These are phyloP conservation scores for Gyromitra esculenta DNA, from an alignment of 2,329 filamentous ascomycete genomes.

Conservation along the genomic window DNA sequence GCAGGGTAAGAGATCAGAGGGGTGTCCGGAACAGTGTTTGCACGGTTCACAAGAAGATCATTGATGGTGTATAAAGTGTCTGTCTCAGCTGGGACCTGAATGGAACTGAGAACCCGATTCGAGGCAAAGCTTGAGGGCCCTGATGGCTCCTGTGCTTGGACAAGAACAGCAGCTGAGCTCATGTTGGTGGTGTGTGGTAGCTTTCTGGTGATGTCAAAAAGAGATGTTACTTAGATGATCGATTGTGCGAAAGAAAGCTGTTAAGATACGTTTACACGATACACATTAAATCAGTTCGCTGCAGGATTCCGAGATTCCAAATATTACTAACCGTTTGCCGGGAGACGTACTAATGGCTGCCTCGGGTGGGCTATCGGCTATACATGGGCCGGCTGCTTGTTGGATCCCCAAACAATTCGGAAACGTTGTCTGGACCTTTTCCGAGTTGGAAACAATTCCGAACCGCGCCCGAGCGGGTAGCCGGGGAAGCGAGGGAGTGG, in stretches of 20 bases:
- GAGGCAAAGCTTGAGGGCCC: not conserved
- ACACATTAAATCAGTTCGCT: slow-evolving; percentile 21
- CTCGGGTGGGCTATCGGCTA: slow-evolving; percentile 2
- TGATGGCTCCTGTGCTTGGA: slow-evolving; percentile 4
- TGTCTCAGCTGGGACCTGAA: not conserved
- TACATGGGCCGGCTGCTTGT: not conserved
- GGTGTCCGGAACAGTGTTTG: slow-evolving; percentile 26
- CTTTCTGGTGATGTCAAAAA: not conserved
- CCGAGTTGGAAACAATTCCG: not conserved
- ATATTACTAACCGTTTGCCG: not conserved
- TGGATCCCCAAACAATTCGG: not conserved
- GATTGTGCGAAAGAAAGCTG: not conserved
- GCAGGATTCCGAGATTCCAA: not conserved
- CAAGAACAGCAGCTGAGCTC: slow-evolving; percentile 6
- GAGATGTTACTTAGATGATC: slow-evolving; percentile 1
- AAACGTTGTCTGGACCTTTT: slow-evolving; percentile 2
- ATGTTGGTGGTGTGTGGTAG: not conserved
- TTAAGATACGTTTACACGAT: not conserved
- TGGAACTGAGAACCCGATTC: not conserved
- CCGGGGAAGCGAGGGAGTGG: not conserved
- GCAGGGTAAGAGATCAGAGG: slow-evolving; percentile 63
- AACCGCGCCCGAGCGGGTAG: not conserved
- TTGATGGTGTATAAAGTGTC: slow-evolving; percentile 37
- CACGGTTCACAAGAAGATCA: slow-evolving; percentile 34
- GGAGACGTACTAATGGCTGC: not conserved